Evolutionary conservation across 1,284 basidiomycete species (phyloP).

Genomic region (Caloboletus inedulis): DNA sequence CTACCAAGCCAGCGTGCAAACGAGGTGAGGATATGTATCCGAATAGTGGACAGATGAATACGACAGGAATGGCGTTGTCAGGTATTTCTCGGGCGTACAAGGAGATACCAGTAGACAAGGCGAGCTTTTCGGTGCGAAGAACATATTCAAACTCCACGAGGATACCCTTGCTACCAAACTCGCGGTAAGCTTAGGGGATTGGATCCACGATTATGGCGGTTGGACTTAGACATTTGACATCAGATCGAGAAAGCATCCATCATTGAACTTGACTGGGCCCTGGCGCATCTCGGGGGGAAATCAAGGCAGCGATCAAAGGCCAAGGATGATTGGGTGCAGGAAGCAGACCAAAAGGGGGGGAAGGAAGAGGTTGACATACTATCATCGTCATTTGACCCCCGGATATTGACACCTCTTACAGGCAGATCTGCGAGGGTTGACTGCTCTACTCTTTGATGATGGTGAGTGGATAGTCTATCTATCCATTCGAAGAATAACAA

Average conservation of each 20-base stretch:
- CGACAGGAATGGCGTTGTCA: constrained; percentile 24
- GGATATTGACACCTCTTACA: constrained; percentile 24
- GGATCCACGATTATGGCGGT: background rate
- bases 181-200: constrained; percentile 44
- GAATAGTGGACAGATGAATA: background rate
- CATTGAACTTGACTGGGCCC: constrained; percentile 72
- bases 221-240: background rate
- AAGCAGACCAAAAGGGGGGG: constrained; percentile 48
- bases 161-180: constrained; percentile 68
- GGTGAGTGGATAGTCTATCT: constrained; percentile 36
- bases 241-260: constrained; percentile 75
- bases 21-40: constrained; percentile 44
- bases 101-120: constrained; percentile 71
- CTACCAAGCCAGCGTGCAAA: constrained; percentile 78
- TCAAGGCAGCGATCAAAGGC: constrained; percentile 39
- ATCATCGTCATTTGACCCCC: background rate
- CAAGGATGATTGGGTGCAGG: constrained; percentile 42
- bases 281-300: constrained; percentile 58
- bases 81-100: constrained; percentile 80
- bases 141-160: constrained; percentile 81
- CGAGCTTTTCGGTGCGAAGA: constrained; percentile 79
- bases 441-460: constrained; percentile 67
- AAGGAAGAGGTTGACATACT: constrained; percentile 50
- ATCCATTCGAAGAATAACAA: background rate
- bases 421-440: constrained; percentile 60